Conservation (phyloP, 768 basidiomycete genomes). For the Phylloporus sp. region DNA sequence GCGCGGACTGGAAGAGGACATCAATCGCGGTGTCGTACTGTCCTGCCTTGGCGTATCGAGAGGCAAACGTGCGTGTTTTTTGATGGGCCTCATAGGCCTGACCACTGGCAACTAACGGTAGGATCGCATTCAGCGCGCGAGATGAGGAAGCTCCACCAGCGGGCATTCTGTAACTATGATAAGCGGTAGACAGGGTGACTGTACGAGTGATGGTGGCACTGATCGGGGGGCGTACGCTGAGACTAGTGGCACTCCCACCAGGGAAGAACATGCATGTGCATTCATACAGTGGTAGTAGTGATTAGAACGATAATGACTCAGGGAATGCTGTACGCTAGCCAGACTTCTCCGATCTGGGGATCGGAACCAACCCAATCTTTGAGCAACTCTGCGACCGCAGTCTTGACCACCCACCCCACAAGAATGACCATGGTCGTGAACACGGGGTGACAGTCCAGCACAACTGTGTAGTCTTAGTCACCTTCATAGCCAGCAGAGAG, state of each 20-base stretch:
- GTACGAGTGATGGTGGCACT: neutral
- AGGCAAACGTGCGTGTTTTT: slow-evolving; percentile 92
- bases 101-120: slow-evolving; percentile 64
- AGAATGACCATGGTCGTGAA: slow-evolving; percentile 76
- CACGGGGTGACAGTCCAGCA: slow-evolving; percentile 69
- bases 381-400: slow-evolving; percentile 54
- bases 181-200: slow-evolving; percentile 5
- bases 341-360: slow-evolving; percentile 56
- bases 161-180: slow-evolving; percentile 26
- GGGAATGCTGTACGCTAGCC: slow-evolving; percentile 83
- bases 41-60: slow-evolving; percentile 75
- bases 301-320: slow-evolving; percentile 16
- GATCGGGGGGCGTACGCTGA: slow-evolving; percentile 16
- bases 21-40: slow-evolving; percentile 87
- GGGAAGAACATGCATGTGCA: neutral
- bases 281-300: neutral
- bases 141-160: slow-evolving; percentile 41
- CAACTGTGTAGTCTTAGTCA: slow-evolving; percentile 45
- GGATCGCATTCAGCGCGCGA: slow-evolving; percentile 69
- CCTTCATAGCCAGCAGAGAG: neutral
- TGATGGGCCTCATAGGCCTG: slow-evolving; percentile 93
- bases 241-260: slow-evolving; percentile 11
- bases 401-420: slow-evolving; percentile 70
- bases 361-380: slow-evolving; percentile 65
- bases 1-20: slow-evolving; percentile 86